phyloP scores from a whole-genome alignment of 2,329 filamentous ascomycete genomes.

The Botrytis medusae region DNA sequence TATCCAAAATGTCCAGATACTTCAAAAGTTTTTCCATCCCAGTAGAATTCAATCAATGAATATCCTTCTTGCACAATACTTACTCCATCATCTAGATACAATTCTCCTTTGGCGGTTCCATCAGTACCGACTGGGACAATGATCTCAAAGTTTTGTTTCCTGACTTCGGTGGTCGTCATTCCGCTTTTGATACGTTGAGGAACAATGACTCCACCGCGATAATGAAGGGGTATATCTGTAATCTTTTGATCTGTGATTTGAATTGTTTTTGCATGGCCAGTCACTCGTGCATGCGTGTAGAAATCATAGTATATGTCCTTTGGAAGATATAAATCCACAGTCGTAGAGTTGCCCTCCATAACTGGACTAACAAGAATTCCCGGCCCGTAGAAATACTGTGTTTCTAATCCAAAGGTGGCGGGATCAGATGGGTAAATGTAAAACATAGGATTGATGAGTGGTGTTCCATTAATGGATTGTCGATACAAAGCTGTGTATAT shows the following conservation, averaged over 20 bases:
- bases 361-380: conserved; percentile 52
- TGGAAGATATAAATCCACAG: conserved; percentile 51
- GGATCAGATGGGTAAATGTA: conserved; percentile 63
- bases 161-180: conserved; percentile 63
- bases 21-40: conserved; percentile 51
- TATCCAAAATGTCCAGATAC: conserved; percentile 51
- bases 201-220: conserved; percentile 65
- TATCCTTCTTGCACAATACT: conserved; percentile 56
- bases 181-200: conserved; percentile 56
- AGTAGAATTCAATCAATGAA: conserved; percentile 60
- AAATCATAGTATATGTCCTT: conserved; percentile 51
- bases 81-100: conserved; percentile 79
- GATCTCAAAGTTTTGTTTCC: conserved; percentile 67
- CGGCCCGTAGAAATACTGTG: conserved; percentile 53
- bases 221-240: conserved; percentile 63
- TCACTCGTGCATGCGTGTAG: conserved; percentile 50
- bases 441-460: conserved; percentile 68
- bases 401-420: conserved; percentile 48
- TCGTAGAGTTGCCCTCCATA: conserved; percentile 46
- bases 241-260: conserved; percentile 44
- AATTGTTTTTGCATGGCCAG: conserved; percentile 45
- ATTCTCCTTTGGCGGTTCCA: conserved; percentile 62
- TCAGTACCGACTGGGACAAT: conserved; percentile 64
- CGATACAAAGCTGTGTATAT: conserved; percentile 68
- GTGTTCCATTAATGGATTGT: conserved; percentile 61